phyloP scores from a whole-genome alignment of 345 rosid genomes.

The Dovyalis caffra region DNA sequence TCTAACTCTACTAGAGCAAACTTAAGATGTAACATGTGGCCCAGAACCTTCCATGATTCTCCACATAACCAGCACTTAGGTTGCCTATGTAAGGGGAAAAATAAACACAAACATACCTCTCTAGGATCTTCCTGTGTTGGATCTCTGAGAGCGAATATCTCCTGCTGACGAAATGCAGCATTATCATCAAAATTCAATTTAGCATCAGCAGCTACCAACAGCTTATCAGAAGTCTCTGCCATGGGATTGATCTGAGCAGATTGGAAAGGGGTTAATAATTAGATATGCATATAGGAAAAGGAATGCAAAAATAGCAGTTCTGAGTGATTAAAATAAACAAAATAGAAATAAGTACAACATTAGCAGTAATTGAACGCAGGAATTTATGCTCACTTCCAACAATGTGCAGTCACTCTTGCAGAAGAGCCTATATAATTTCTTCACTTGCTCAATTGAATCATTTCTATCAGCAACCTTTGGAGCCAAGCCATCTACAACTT shows the following conservation, averaged over 20 bases:
- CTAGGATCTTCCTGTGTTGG: conserved; percentile 97
- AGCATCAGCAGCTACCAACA: conserved; percentile 99
- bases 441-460: conserved; percentile 89
- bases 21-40: background rate
- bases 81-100: background rate
- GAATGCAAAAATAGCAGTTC: background rate
- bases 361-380: background rate
- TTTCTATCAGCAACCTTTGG: conserved; percentile 76
- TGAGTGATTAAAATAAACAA: background rate
- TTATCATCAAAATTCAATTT: conserved; percentile 98
- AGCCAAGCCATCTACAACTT: conserved; percentile 94
- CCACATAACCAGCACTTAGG: background rate
- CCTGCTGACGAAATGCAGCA: conserved; percentile 93
- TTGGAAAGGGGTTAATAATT: conserved; percentile 1
- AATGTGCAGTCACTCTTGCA: conserved; percentile 82
- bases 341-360: background rate
- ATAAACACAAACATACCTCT: conserved; percentile 52
- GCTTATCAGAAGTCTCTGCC: conserved; percentile 82
- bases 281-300: conserved; percentile 7
- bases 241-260: conserved; percentile 85
- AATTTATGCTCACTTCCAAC: conserved; percentile 76
- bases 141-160: conserved; percentile 76
- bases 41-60: background rate
- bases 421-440: conserved; percentile 90
- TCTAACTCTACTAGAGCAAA: background rate